Evolutionary conservation across 306 rosid species (phyloP), one percentile per base, ranked within the genome.

Genomic region (Cyclanthera cordifolia): DNA sequence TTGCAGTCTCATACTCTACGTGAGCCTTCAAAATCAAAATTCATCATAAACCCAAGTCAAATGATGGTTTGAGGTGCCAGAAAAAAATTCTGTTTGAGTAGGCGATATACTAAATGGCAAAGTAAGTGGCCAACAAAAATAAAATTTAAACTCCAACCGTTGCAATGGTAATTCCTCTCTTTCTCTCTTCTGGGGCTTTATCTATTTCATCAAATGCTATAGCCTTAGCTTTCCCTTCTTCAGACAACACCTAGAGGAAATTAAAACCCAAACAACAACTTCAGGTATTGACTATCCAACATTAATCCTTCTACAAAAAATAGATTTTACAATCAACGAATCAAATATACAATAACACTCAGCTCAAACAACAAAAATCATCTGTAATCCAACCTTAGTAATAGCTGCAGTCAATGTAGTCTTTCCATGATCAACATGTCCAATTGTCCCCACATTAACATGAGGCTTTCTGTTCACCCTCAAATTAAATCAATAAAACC

Each of bases 401-500:
- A 94, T 94, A 39, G 97, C 99, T 2, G 99, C 97, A 73, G 99
- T 94, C 65, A 94, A 76, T 25, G 99, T 94, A 25, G 96, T 94
- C 82, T 94, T 94, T 30, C 97, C 99, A 72, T 94, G 97, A 79
- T 90, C 99, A 1, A 90, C 99, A 39, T 94, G 99, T 0, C 97
- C 97, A 66, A 94, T 88, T 41, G 99, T 94, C 67, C 95, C 97
- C 69, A 94, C 92, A 46, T 94, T 94, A 30, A 94, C 92, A 71
- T 90, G 99, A 19, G 99, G 97, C 70, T 94, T 90, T 73, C 97
- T 88, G 86, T 70, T 37, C 41, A 21, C 3, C 74, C n/a, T 70
- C 69, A 79, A 49, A 70, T 73, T 24, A 57, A 30, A 30, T 3
- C 45, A 68, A 51, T 23, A 63, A 30, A 34, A 39, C 24, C 30